A percentile compares a stretch with the other conserved stretches of the same genome.
Conservation (phyloP, 352 stramenopile species). For the Phytophthora agathidicida region DNA sequence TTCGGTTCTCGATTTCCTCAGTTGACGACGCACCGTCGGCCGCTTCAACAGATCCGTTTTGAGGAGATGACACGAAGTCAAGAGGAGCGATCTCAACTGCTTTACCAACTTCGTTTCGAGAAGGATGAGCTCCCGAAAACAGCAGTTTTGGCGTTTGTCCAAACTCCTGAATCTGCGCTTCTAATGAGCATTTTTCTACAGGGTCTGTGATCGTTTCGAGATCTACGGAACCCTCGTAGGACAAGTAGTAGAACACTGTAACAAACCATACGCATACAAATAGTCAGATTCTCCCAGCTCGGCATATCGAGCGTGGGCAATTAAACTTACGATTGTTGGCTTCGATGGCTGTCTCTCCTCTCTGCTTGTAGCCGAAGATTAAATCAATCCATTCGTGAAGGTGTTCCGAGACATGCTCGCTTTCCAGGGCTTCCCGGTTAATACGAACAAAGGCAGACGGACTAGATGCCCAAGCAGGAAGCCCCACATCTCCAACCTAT, state of each 20-base stretch:
- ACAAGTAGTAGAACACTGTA: conserved; percentile 90
- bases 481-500: conserved; percentile 93
- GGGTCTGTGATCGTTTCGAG: conserved; percentile 88
- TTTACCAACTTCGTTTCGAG: conserved; percentile 63
- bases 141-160: conserved; percentile 88
- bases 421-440: conserved; percentile 77
- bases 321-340: conserved; percentile 81
- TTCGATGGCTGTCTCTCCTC: conserved; percentile 69
- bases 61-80: conserved; percentile 50
- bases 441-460: conserved; percentile 82
- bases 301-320: not conserved
- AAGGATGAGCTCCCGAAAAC: conserved; percentile 74
- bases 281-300: not conserved
- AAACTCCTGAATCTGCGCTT: conserved; percentile 94
- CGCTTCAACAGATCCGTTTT: conserved; percentile 20
- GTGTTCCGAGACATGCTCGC: conserved; percentile 70
- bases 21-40: conserved; percentile 27
- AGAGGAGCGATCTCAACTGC: conserved; percentile 55
- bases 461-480: conserved; percentile 94
- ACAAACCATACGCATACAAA: not conserved
- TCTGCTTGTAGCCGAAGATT: conserved; percentile 84
- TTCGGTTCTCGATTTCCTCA: conserved; percentile 21
- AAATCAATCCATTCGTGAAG: conserved; percentile 88
- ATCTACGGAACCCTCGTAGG: conserved; percentile 88
- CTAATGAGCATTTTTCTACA: conserved; percentile 93